Base-by-base conservation (phyloP, 2,329 filamentous ascomycete species). In the Penicillium sp. region DNA sequence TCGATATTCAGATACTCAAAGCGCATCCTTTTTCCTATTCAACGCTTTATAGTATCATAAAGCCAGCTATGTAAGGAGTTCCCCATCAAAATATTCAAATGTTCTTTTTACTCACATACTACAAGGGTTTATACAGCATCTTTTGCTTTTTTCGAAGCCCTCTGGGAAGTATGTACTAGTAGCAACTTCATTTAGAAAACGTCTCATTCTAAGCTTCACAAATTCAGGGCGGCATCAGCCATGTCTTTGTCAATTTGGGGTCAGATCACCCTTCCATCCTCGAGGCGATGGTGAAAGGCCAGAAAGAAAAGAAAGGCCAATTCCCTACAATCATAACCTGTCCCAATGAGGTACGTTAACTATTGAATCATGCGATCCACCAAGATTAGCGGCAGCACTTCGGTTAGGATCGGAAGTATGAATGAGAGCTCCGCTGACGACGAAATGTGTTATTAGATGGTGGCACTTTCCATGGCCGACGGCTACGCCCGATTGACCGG, bases 401-500 rank as follows among this genome's bases (percentile, higher is more conserved):
- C 54, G 62, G 62, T 21, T 45, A 58, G 47, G n/a, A 31, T 62
- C 42, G 60, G 60, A 15, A 25, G 37, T 25, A 45, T 23, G 17
- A 7, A 27, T 27, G 17, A 27, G 46, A 35, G 10, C 43, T 31
- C 41, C 38, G 10, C 54, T 60, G 37, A 58, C 50, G 10, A 46
- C 17, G 2, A 21, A 33, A 37, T 50, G 10, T 6, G 52, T 35
- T 27, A 29, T 13, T 63, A 91, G 86, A 93, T 93, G 89, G 89
- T 93, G 7, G 90, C 90, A 27, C 83, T 93, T 67, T 93, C 89
- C 58, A 90, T 91, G 87, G 90, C 90, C 15, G 90, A 93, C 72
- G 90, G 90, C 51, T 92, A 90, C 69, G 89, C 90, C 38, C 83
- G 89, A 31, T 74, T 90, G 38, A 90, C 87, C 6, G 84, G 85